These are phyloP conservation scores for Ogataea salicorniae DNA, from an alignment of 805 yeast species.

Conservation along the genomic window DNA sequence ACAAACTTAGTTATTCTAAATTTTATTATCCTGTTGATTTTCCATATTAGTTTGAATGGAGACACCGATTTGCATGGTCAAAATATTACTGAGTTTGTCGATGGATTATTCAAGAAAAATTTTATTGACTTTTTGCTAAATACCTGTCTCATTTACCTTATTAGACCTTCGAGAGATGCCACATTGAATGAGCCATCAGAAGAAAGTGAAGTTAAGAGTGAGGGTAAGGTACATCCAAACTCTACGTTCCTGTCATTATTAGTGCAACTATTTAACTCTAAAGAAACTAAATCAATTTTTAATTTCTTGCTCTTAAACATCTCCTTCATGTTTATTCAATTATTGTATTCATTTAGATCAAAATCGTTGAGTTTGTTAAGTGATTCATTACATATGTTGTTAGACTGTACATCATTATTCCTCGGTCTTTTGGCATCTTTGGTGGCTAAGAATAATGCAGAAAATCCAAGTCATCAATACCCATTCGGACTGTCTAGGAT, in stretches of 20 bases:
- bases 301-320: slow-evolving; percentile 81
- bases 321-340: slow-evolving; percentile 90
- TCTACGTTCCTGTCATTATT: slow-evolving; percentile 21
- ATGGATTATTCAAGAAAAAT: slow-evolving; percentile 5
- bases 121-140: slow-evolving; percentile 10
- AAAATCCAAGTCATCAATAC: slow-evolving; percentile 36
- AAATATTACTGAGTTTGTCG: background rate
- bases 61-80: background rate
- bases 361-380: slow-evolving; percentile 87
- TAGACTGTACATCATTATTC: slow-evolving; percentile 87
- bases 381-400: slow-evolving; percentile 93
- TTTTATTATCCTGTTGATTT: slow-evolving; percentile 9
- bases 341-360: slow-evolving; percentile 86
- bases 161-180: slow-evolving; percentile 11
- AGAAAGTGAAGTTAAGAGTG: background rate
- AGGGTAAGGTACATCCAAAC: slow-evolving; percentile 3
- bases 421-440: slow-evolving; percentile 85
- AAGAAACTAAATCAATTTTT: slow-evolving; percentile 84
- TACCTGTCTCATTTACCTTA: slow-evolving; percentile 7
- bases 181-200: background rate
- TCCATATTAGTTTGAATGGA: slow-evolving; percentile 9
- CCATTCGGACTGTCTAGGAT: slow-evolving; percentile 85
- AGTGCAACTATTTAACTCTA: slow-evolving; percentile 38
- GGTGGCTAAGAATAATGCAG: slow-evolving; percentile 27
- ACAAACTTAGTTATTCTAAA: slow-evolving; percentile 21